Conservation (phyloP, 2,329 filamentous ascomycete genomes). For the Fonsecaea multimorphosa region DNA sequence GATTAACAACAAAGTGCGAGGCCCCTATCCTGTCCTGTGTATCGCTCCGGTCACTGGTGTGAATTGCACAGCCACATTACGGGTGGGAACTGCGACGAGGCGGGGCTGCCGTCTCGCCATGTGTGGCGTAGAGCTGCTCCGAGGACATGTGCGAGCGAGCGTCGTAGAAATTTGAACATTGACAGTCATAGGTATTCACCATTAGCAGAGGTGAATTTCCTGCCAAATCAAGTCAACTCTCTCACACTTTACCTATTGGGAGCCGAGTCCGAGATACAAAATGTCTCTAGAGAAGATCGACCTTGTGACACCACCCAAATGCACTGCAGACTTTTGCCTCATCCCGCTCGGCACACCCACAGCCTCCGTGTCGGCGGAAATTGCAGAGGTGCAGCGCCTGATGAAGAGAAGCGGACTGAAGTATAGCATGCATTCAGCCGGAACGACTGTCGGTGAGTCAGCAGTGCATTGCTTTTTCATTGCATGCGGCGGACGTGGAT, state of each 20-base stretch:
- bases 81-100: not conserved
- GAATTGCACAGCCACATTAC: not conserved
- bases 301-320: slow-evolving; percentile 68
- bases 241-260: not conserved
- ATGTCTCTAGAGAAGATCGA: slow-evolving; percentile 22
- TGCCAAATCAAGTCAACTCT: not conserved
- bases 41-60: not conserved
- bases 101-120: not conserved
- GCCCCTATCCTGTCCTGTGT: no score
- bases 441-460: slow-evolving; percentile 82
- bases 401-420: slow-evolving; percentile 79
- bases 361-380: slow-evolving; percentile 77
- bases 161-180: no score
- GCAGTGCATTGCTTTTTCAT: not conserved
- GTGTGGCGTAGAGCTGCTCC: not conserved
- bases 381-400: slow-evolving; percentile 86
- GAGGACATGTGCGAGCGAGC: not conserved
- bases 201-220: not conserved
- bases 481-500: not conserved
- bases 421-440: slow-evolving; percentile 90
- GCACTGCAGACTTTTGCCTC: slow-evolving; percentile 89
- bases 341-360: slow-evolving; percentile 84
- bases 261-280: not conserved
- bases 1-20: no score
- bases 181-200: no score